Conservation (phyloP, 2,329 filamentous ascomycete species). For the Dactylellina drechsleri region DNA sequence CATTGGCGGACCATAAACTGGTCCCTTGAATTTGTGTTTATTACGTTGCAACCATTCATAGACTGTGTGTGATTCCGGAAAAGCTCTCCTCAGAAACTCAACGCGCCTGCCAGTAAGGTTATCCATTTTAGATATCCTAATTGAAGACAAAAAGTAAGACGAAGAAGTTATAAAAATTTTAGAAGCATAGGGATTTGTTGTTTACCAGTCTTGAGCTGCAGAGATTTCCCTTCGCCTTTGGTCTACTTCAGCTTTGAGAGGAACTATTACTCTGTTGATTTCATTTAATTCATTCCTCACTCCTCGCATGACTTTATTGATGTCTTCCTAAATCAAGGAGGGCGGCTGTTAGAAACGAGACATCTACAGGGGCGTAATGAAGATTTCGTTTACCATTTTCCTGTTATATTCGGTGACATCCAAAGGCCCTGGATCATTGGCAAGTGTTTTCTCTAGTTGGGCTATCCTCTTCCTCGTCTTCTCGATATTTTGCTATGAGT, state of each 20-base stretch:
- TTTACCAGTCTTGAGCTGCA: constrained; percentile 15
- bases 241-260: constrained; percentile 4
- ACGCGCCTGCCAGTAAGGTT: constrained; percentile 72
- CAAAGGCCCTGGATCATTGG: constrained; percentile 60
- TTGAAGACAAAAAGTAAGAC: neutral
- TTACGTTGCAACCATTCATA: constrained; percentile 87
- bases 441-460: constrained; percentile 66
- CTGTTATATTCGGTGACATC: constrained; percentile 55
- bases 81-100: constrained; percentile 71
- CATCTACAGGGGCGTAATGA: neutral
- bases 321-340: constrained; percentile 15
- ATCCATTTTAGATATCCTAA: constrained; percentile 41
- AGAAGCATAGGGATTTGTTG: neutral
- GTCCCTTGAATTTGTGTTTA: constrained; percentile 73
- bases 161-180: neutral
- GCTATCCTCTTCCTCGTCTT: constrained; percentile 62
- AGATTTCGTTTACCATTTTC: constrained; percentile 41
- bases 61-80: constrained; percentile 72
- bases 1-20: constrained; percentile 83
- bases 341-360: neutral
- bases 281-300: constrained; percentile 6
- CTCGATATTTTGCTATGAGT: constrained; percentile 61
- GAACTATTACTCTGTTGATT: constrained; percentile 4
- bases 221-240: constrained; percentile 3
- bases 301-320: constrained; percentile 8